Conservation (phyloP, 2,329 filamentous ascomycete species). For the Blumeria graminis region DNA sequence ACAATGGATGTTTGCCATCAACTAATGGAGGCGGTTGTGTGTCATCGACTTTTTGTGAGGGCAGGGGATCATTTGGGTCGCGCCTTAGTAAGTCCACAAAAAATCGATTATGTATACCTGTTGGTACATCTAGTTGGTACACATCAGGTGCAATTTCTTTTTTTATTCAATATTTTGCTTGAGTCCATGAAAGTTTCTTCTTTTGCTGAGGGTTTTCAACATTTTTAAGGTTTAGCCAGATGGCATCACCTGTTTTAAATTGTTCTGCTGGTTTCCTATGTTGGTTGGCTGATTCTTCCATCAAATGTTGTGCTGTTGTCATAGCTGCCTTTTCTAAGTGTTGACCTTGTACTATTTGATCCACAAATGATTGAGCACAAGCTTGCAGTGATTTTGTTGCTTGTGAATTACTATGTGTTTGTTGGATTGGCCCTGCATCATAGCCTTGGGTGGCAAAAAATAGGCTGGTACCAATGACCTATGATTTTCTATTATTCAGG, state of each 20-base stretch:
- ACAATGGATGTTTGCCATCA: background rate
- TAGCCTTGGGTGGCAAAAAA: slow-evolving; percentile 1
- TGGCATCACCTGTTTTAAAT: background rate
- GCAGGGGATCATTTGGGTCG: slow-evolving; percentile 1
- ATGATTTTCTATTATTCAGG: background rate
- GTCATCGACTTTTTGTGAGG: slow-evolving; percentile 1
- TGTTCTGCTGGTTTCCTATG: background rate
- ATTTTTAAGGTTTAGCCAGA: slow-evolving; percentile 1
- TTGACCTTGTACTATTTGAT: background rate
- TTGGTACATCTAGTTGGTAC: slow-evolving; percentile 1
- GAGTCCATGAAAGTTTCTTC: background rate
- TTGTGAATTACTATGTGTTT: background rate
- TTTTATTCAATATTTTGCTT: background rate
- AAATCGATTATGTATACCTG: slow-evolving; percentile 1
- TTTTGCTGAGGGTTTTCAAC: background rate
- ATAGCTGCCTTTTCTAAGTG: background rate
- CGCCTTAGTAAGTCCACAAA: slow-evolving; percentile 1
- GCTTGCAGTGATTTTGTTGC: background rate
- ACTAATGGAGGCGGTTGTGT: background rate
- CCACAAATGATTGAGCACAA: background rate
- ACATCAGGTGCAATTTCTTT: background rate
- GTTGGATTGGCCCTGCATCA: background rate
- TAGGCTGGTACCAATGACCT: background rate
- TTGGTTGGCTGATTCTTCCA: background rate
- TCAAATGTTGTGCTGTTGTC: background rate